phyloP scores from a whole-genome alignment of 306 rosid genomes.

The Cucurbita argyrosperma region DNA sequence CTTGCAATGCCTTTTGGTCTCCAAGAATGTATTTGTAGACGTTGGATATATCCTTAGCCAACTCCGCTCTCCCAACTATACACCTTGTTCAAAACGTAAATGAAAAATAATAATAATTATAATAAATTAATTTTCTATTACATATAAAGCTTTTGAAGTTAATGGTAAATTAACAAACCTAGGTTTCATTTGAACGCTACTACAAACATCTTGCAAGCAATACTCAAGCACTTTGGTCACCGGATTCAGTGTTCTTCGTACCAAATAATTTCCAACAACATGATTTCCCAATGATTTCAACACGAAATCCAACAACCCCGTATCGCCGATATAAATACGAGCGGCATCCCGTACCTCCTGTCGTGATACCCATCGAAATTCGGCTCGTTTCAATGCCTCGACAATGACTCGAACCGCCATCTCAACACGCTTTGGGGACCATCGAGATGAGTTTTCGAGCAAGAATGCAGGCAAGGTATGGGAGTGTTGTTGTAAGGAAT shows the following conservation, averaged over 20 bases:
- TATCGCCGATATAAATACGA: conserved; percentile 57
- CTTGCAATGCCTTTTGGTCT: conserved; percentile 26
- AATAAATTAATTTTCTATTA: not conserved
- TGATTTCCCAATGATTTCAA: conserved; percentile 66
- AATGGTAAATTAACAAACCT: not conserved
- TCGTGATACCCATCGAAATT: conserved; percentile 59
- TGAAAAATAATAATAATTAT: not conserved
- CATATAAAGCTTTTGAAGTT: too few relatives aligned
- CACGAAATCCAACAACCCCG: conserved; percentile 62
- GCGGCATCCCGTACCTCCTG: conserved; percentile 82
- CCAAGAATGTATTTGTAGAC: conserved; percentile 43
- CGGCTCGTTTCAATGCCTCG: not conserved
- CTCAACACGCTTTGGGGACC: conserved; percentile 31
- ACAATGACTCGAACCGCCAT: not conserved
- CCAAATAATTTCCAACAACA: conserved; percentile 60
- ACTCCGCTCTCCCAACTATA: conserved; percentile 45
- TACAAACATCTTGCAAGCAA: conserved; percentile 62
- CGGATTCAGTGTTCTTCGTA: conserved; percentile 58
- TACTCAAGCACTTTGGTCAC: conserved; percentile 71
- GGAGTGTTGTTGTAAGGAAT: conserved; percentile 1
- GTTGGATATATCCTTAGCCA: conserved; percentile 52
- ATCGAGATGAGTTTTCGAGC: conserved; percentile 46
- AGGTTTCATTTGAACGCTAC: conserved; percentile 22
- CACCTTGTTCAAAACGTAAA: conserved; percentile 15
- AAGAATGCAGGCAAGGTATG: conserved; percentile 13